Percentiles rank a stretch among this genome's conserved stretches.
Evolutionary conservation across 2,329 filamentous ascomycete genomes (phyloP).

Genomic region (Chrysoporthe puriensis): DNA sequence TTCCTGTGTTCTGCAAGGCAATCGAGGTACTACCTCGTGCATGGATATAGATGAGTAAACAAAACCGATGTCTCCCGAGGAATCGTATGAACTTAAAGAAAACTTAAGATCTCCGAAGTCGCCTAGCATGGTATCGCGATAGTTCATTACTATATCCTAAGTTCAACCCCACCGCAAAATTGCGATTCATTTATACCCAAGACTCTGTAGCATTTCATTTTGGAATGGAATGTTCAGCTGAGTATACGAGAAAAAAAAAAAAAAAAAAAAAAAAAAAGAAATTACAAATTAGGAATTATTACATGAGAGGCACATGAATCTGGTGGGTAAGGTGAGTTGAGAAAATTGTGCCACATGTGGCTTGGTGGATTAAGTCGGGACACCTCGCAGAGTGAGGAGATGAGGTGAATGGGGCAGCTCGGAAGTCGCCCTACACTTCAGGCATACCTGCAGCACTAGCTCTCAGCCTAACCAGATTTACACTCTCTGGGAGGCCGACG

Average conservation of each 20-base stretch:
- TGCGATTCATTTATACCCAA: no score
- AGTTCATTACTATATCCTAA: no score
- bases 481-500: not conserved
- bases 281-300: not conserved
- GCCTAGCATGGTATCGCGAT: no score
- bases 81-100: not conserved
- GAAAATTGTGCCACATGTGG: conserved; percentile 4
- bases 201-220: no score
- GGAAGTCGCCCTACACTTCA: not conserved
- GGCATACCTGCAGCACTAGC: conserved; percentile 14
- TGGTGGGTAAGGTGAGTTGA: not conserved
- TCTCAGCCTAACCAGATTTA: conserved; percentile 3
- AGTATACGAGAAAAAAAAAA: not conserved
- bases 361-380: not conserved
- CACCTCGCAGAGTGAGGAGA: not conserved
- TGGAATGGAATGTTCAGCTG: no score
- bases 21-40: not conserved
- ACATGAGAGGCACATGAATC: not conserved
- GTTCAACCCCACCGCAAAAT: no score
- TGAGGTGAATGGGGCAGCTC: not conserved
- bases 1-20: not conserved
- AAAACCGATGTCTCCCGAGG: not conserved
- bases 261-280: not conserved
- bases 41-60: not conserved
- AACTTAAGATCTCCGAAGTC: no score